Base-by-base conservation (phyloP, 202 grass and related monocot genomes). In the Elaeis oleifera region DNA sequence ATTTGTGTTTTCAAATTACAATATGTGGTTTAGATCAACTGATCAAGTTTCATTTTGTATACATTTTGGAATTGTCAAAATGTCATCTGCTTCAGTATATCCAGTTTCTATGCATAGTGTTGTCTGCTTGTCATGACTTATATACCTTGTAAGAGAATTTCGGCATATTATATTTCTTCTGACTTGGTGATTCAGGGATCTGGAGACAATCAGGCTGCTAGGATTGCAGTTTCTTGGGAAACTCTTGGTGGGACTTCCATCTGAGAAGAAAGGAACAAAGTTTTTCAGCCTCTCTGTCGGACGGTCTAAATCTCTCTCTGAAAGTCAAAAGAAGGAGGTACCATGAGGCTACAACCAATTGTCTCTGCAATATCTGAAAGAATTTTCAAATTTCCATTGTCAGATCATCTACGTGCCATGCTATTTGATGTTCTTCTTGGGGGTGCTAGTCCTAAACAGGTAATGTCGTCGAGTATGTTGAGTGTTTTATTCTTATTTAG, bases 181-280 rank as follows among this genome's bases (percentile, higher is more conserved):
- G n/a, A 6, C 9, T 58, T 16, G 21, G 51, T 61, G 28, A 62
- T 39, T 72, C 66, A 95, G 90, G 72, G 90, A 95, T 66, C 66
- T 79, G 32, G 90, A 95, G 61, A 71, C 83, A 75, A 79, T 95
- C 65, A 80, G 90, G 76, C 76, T 95, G 72, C 69, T 90, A 67
- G 90, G 86, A n/a, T 86, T 95, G 78, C 86, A 95, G 63, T 74
- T 95, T 53, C 71, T 95, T 67, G 90, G 86, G 32, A 95, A 90
- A 69, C 80, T 95, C 67, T 75, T 95, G 78, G 72, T 80, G 65
- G 90, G 80, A 17, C 60, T 79, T 81, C 70, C 77, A 68, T 83
- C 83, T 68, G 83, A 95, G 72, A 86, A 84, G 18, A 81, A 87
- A 74, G 80, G 75, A 64, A 63, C 28, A 28, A 75, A 81, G 70